Base-by-base conservation (phyloP, 2,329 filamentous ascomycete species). In the Xylaria sp. region DNA sequence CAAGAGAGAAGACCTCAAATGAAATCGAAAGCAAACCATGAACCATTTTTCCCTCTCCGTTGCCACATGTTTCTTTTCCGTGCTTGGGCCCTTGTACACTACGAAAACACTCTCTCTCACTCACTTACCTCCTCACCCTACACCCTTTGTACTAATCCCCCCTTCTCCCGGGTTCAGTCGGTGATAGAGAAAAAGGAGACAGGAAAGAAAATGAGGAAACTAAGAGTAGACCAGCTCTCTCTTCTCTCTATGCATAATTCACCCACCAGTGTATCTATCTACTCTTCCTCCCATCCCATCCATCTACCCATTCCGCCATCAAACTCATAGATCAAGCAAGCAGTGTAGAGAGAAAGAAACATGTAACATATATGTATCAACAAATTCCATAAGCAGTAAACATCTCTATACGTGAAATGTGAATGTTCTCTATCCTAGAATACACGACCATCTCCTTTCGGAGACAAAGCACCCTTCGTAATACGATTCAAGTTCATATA, bases 221-320 rank as follows among this genome's bases (percentile, higher is more conserved):
- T 16, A 39, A 39, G 13, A 57, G 37, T n/a, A 34, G 37, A 60
- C 18, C 50, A 11, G 11, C 9, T 58, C 48, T 46, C 13, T 46
- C 35, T 52, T 30, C 18, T 51, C 49, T 51, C 49, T 35, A 30
- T 54, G 23, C 51, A 60, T 57, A 59, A 59, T 52, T 44, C 42
- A 46, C 52, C 47, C 39, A 55, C 7, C 53, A 52, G 35, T 62
- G 63, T 65, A 62, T 59, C 54, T 65, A 65, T 52, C 52, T 16
- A 46, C n/a, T n/a, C 42, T 13, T n/a, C 11, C 42, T 6, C 13
- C n/a, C n/a, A 18, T 46, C n/a, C 37, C 9, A 46, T 46, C 42
- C 42, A 46, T n/a, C 11, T n/a, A n/a, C 5, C n/a, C 3, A 46
- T 46, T 46, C 37, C 37, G 8, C 37, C 37, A 42, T n/a, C 1